phyloP scores from a whole-genome alignment of 2,329 filamentous ascomycete species.

The Arthroderma sp. region DNA sequence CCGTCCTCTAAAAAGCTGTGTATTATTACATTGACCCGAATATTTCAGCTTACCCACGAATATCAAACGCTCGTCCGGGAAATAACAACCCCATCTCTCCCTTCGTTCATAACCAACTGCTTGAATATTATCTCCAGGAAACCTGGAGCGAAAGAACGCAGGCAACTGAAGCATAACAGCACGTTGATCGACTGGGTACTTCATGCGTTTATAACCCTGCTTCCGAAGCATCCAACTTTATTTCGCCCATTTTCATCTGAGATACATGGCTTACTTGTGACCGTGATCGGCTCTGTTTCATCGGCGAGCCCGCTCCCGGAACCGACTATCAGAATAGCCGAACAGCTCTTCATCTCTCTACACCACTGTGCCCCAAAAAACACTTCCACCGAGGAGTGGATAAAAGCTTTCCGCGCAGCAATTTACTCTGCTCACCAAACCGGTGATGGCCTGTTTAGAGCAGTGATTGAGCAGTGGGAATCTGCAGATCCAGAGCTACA shows the following conservation, averaged over 20 bases:
- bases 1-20: slow-evolving; percentile 60
- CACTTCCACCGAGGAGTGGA: slow-evolving; percentile 65
- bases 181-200: slow-evolving; percentile 54
- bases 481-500: slow-evolving; percentile 39
- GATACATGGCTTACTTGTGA: slow-evolving; percentile 47
- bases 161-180: slow-evolving; percentile 28
- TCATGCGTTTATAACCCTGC: slow-evolving; percentile 55
- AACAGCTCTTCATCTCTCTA: slow-evolving; percentile 54
- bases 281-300: slow-evolving; percentile 51
- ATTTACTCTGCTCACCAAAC: slow-evolving; percentile 56
- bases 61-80: slow-evolving; percentile 76
- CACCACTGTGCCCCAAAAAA: slow-evolving; percentile 73
- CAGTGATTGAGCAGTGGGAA: slow-evolving; percentile 71
- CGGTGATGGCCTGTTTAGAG: slow-evolving; percentile 64
- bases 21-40: slow-evolving; percentile 64
- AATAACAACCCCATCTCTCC: slow-evolving; percentile 70
- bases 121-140: slow-evolving; percentile 50
- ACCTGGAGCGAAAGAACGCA: slow-evolving; percentile 20
- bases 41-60: slow-evolving; percentile 69
- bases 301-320: slow-evolving; percentile 37
- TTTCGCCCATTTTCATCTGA: slow-evolving; percentile 64
- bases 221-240: slow-evolving; percentile 71
- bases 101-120: slow-evolving; percentile 59
- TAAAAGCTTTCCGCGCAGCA: slow-evolving; percentile 47
- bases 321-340: slow-evolving; percentile 44